Evolutionary conservation across 306 rosid species (phyloP), one percentile per base, ranked within the genome.

Genomic region (Medicago lupulina): DNA sequence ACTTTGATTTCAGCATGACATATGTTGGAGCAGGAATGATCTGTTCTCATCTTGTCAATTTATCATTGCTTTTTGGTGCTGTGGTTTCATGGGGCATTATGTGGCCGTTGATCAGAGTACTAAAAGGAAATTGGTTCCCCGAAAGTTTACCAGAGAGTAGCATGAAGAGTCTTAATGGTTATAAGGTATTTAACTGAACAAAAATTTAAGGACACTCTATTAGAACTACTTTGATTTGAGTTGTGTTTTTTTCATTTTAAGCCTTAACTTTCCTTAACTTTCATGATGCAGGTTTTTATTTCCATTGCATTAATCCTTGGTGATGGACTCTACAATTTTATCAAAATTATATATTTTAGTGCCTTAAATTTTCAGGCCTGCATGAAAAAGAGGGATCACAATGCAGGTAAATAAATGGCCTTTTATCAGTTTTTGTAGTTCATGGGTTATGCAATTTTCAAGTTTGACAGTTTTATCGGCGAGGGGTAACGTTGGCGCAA

Each of bases 1-100:
- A 89, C 87, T 91, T 91, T 34, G 93, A 93, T 69, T 93, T 88
- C 80, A 89, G 96, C 68, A 73, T 87, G 91, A 91, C 97, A 9
- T 93, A 93, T 34, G 84, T 93, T n/a, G 98, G 98, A 83, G 96
- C 96, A n/a, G 97, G 98, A 67, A 93, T 93, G 98, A 91, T 93
- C 51, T 93, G 98, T 76, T 86, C 98, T 15, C 66, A 78, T 62
- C 47, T 71, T 38, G 73, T 78, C 38, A 71, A 78, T 58, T 36
- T 78, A 49, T 78, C 97, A 1, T 82, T 93, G 85, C 97, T 93
- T 83, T 78, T 93, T 10, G 96, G 98, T 51, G 96, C 96, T 4
- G 77, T 89, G 51, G 83, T 93, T 79, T 93, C 98, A 51, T 93
- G 97, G 97, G 98, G 93, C 72, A 54, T 93, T 59, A 91, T 93